Percentiles rank a stretch among this genome's conserved stretches.
Evolutionary conservation across 768 basidiomycete genomes (phyloP).

Genomic region (Dentipellis fragilis): DNA sequence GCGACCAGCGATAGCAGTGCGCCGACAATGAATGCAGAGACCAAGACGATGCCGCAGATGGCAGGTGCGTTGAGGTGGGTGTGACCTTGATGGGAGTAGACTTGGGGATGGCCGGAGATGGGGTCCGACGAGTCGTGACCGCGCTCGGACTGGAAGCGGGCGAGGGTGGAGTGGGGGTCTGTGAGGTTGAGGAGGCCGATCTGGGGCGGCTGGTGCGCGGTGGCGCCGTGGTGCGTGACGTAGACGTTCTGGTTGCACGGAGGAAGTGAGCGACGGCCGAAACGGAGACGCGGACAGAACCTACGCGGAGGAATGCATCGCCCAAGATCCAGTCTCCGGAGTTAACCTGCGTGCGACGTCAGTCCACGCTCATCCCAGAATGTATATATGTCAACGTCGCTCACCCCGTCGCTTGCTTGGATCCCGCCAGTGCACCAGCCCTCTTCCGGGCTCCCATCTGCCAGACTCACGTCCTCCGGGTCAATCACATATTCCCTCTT

Average conservation of each 20-base stretch:
- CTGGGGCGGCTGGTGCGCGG: constrained; percentile 26
- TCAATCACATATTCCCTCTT: constrained; percentile 33
- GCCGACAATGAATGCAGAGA: constrained; percentile 1
- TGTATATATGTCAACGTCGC: constrained; percentile 4
- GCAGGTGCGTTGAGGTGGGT: constrained; percentile 2
- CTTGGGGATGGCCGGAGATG: constrained; percentile 10
- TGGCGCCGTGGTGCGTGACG: constrained; percentile 35
- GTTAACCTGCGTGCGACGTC: constrained; percentile 25
- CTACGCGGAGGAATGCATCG: constrained; percentile 45
- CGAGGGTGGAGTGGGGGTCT: constrained; percentile 25
- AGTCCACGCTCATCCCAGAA: neutral
- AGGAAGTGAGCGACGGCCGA: constrained; percentile 5
- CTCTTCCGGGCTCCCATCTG: constrained; percentile 25
- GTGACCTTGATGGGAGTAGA: constrained; percentile 5
- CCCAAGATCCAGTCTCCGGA: constrained; percentile 55
- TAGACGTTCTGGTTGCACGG: constrained; percentile 37
- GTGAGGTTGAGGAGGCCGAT: constrained; percentile 40
- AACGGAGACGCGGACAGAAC: constrained; percentile 10
- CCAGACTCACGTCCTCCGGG: constrained; percentile 45
- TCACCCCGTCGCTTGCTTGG: constrained; percentile 40
- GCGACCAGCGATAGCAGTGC: neutral
- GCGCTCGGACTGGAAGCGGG: constrained; percentile 30
- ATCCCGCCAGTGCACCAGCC: constrained; percentile 51
- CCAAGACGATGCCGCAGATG: constrained; percentile 17
- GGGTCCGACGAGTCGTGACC: constrained; percentile 30